Percentiles rank a stretch among this genome's conserved stretches.
phyloP scores from a whole-genome alignment of 169 alveolate genomes.

The Condylostoma magnum region DNA sequence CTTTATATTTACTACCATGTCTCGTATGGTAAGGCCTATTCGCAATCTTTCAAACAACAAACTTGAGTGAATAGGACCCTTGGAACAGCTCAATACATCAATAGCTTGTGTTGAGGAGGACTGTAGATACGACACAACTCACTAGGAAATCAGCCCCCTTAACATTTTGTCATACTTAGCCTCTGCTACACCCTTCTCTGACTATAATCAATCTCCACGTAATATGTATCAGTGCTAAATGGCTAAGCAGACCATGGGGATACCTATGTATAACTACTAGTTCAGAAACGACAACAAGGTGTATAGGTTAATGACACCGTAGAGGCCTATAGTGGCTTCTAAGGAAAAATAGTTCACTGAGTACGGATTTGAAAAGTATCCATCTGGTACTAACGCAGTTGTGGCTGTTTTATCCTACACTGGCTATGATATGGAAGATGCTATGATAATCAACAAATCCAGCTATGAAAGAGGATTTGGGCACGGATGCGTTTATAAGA shows the following conservation, averaged over 20 bases:
- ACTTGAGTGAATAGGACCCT: conserved; percentile 96
- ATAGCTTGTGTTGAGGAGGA: conserved; percentile 89
- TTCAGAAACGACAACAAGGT: conserved; percentile 96
- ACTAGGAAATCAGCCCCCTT: conserved; percentile 95
- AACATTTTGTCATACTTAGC: conserved; percentile 96
- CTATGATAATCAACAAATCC: conserved; percentile 97
- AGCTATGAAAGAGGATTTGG: conserved; percentile 99
- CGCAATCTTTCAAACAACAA: conserved; percentile 82
- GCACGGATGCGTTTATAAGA: conserved; percentile 96
- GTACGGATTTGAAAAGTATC: conserved; percentile 95
- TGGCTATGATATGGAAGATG: conserved; percentile 99
- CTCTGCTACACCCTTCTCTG: conserved; percentile 96
- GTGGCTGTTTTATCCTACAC: conserved; percentile 99
- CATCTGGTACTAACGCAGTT: conserved; percentile 98
- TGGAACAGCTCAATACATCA: conserved; percentile 93
- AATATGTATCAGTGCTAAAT: conserved; percentile 98
- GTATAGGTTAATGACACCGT: conserved; percentile 92
- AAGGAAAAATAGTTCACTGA: conserved; percentile 82
- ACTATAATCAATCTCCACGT: conserved; percentile 99
- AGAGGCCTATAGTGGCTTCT: conserved; percentile 97
- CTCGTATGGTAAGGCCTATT: conserved; percentile 97
- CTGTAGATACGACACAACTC: conserved; percentile 81
- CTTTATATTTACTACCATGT: conserved; percentile 92
- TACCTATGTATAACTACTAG: conserved; percentile 95
- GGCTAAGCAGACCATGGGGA: conserved; percentile 99